Evolutionary conservation across 148 eudicot species (phyloP).

Genomic region (Linanthus parryae): DNA sequence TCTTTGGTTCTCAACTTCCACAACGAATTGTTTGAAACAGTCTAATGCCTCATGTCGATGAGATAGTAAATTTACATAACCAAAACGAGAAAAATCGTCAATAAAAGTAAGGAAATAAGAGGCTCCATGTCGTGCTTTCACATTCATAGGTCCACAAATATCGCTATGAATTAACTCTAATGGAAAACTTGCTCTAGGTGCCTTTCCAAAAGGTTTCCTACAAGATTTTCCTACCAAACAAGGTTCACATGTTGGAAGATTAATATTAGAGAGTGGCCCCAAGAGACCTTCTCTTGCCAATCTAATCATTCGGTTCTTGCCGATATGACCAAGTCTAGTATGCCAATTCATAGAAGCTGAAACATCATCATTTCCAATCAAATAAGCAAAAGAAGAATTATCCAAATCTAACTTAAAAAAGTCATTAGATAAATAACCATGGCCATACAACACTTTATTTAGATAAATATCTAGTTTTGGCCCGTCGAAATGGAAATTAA

Average conservation of each 20-base stretch:
- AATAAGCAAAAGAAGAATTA: background rate
- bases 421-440: background rate
- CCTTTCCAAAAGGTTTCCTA: no score
- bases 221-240: background rate
- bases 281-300: background rate
- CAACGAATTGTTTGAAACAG: background rate
- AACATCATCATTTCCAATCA: background rate
- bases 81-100: background rate
- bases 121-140: no score
- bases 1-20: constrained; percentile 2
- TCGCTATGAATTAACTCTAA: no score
- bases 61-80: background rate
- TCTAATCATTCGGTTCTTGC: background rate
- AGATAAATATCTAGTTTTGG: no score
- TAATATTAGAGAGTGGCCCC: background rate
- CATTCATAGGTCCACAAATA: no score
- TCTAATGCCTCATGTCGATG: no score
- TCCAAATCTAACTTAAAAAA: background rate
- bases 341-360: background rate
- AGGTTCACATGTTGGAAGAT: background rate
- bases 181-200: no score
- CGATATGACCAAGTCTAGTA: constrained; percentile 7
- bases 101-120: background rate
- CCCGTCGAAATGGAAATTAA: no score
- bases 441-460: no score